These are phyloP conservation scores for Lasiosphaeria miniovina DNA, from an alignment of 495 filamentous ascomycete genomes.

Conservation along the genomic window DNA sequence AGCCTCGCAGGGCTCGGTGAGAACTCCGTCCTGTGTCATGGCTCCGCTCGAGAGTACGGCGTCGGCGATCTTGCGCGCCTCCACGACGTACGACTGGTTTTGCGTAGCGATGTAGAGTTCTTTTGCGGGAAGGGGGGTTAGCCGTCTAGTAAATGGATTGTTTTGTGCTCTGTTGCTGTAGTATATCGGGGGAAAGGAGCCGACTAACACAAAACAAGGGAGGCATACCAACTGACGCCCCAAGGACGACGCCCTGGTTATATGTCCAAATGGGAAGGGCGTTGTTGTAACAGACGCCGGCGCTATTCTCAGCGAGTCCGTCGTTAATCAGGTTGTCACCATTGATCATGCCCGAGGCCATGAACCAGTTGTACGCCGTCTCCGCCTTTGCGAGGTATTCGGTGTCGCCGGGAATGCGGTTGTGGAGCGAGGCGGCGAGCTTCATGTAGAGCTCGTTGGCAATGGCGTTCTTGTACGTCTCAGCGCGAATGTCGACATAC, in stretches of 20 bases:
- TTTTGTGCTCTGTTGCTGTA: slow-evolving; percentile 29
- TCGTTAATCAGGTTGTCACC: slow-evolving; percentile 61
- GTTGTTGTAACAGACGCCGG: slow-evolving; percentile 58
- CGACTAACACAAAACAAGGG: neutral
- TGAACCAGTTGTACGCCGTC: slow-evolving; percentile 65
- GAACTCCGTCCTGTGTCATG: slow-evolving; percentile 42
- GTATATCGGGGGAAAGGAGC: slow-evolving; percentile 12
- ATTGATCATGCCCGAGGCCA: slow-evolving; percentile 59
- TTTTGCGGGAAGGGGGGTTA: neutral
- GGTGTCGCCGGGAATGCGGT: slow-evolving; percentile 49
- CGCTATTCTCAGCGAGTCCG: slow-evolving; percentile 46
- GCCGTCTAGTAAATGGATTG: neutral
- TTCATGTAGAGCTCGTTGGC: slow-evolving; percentile 69
- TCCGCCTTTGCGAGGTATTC: slow-evolving; percentile 53
- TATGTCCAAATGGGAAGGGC: slow-evolving; percentile 61
- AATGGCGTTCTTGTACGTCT: slow-evolving; percentile 62
- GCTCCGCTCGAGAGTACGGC: slow-evolving; percentile 16
- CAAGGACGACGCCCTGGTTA: slow-evolving; percentile 73
- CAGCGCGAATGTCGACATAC: slow-evolving; percentile 56
- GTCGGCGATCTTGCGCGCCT: slow-evolving; percentile 56
- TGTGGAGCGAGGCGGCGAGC: slow-evolving; percentile 62
- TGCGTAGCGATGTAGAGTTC: slow-evolving; percentile 25
- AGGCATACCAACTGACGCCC: slow-evolving; percentile 57
- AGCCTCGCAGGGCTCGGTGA: slow-evolving; percentile 58
- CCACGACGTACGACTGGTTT: slow-evolving; percentile 42